These are phyloP conservation scores for Mortierella polycephala DNA, from an alignment of 371 early-diverging fungal species.

Conservation along the genomic window DNA sequence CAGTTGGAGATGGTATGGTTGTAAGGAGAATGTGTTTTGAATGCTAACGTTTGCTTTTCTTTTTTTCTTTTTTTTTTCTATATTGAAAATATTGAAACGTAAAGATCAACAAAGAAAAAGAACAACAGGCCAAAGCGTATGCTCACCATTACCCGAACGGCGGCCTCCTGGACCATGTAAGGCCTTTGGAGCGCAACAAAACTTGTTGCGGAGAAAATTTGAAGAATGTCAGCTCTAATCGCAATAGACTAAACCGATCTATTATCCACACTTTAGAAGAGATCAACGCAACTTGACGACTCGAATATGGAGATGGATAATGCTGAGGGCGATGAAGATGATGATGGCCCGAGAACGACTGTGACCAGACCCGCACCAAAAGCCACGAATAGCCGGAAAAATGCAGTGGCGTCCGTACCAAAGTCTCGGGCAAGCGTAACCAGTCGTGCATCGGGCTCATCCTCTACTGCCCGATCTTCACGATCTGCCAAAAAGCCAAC, in stretches of 20 bases:
- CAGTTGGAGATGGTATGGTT: background rate
- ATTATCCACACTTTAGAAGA: background rate
- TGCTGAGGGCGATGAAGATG: background rate
- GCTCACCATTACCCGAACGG: conserved; percentile 32
- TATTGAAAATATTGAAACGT: background rate
- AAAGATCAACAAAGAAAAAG: conserved; percentile 51
- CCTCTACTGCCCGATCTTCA: background rate
- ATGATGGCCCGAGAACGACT: background rate
- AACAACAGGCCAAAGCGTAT: conserved; percentile 28
- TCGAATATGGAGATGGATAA: background rate
- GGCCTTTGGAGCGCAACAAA: background rate
- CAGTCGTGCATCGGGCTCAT: background rate
- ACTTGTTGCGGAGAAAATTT: no score
- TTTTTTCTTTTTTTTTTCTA: background rate
- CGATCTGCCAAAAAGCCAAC: background rate
- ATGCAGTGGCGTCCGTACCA: background rate
- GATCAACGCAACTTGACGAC: background rate
- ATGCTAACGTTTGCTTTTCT: background rate
- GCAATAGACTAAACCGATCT: background rate
- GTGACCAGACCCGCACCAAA: background rate
- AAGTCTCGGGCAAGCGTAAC: background rate
- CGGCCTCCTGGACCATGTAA: conserved; percentile 24
- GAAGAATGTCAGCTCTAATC: no score
- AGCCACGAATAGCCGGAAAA: background rate
- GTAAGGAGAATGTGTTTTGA: background rate